phyloP scores from a whole-genome alignment of 2,329 filamentous ascomycete genomes.

The Trichophyton rubrum region DNA sequence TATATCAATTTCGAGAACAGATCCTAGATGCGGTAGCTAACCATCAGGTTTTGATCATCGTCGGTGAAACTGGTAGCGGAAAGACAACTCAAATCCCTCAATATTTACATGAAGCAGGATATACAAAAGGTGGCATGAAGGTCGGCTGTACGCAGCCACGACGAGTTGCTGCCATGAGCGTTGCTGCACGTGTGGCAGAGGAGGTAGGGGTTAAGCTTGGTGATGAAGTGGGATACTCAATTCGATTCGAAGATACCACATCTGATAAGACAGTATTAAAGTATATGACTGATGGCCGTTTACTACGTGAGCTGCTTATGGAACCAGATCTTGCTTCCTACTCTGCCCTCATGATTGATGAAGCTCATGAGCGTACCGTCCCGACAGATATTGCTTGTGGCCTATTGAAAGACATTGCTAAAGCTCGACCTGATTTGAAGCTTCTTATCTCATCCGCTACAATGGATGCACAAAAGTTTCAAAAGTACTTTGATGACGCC shows the following conservation, averaged over 20 bases:
- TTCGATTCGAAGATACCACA: slow-evolving; percentile 87
- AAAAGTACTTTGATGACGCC: slow-evolving; percentile 78
- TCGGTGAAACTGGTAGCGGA: slow-evolving; percentile 87
- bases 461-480: slow-evolving; percentile 86
- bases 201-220: slow-evolving; percentile 85
- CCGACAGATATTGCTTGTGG: slow-evolving; percentile 83
- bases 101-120: slow-evolving; percentile 83
- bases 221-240: slow-evolving; percentile 84
- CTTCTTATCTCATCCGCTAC: slow-evolving; percentile 88
- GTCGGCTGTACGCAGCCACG: slow-evolving; percentile 90
- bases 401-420: slow-evolving; percentile 75
- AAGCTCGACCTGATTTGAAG: slow-evolving; percentile 73
- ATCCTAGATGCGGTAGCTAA: slow-evolving; percentile 77
- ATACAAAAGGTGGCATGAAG: slow-evolving; percentile 70
- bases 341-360: slow-evolving; percentile 87
- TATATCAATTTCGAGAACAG: slow-evolving; percentile 75
- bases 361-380: slow-evolving; percentile 88
- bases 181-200: slow-evolving; percentile 88
- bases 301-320: slow-evolving; percentile 78
- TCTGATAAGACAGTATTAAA: slow-evolving; percentile 84
- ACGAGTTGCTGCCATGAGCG: slow-evolving; percentile 92
- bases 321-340: slow-evolving; percentile 75
- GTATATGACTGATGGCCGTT: slow-evolving; percentile 96
- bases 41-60: slow-evolving; percentile 79
- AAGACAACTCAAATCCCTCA: slow-evolving; percentile 95